phyloP scores from a whole-genome alignment of 2,329 filamentous ascomycete genomes.

The Aspergillus sp. region DNA sequence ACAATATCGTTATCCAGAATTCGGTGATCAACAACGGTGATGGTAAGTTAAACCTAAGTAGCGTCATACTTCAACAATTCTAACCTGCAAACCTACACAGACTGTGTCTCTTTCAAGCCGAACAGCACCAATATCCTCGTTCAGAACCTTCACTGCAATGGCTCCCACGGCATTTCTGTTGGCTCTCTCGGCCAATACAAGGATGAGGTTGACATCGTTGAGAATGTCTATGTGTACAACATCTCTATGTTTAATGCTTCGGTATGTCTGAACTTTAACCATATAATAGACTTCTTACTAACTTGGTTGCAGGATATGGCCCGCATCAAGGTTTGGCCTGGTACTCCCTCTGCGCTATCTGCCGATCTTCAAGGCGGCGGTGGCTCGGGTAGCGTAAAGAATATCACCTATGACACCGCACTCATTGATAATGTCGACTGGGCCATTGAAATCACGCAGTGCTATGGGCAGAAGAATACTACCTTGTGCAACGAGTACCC shows the following conservation, averaged over 20 bases:
- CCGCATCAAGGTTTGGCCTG: slow-evolving; percentile 74
- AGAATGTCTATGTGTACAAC: slow-evolving; percentile 68
- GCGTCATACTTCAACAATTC: neutral
- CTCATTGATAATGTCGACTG: slow-evolving; percentile 64
- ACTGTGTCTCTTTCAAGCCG: slow-evolving; percentile 74
- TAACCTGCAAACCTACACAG: slow-evolving; percentile 32
- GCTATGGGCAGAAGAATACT: slow-evolving; percentile 63
- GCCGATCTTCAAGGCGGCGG: slow-evolving; percentile 67
- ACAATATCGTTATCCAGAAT: slow-evolving; percentile 66
- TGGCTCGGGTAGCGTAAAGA: slow-evolving; percentile 62
- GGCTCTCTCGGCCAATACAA: slow-evolving; percentile 70
- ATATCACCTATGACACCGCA: slow-evolving; percentile 68
- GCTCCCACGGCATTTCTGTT: slow-evolving; percentile 72
- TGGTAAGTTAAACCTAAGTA: slow-evolving; percentile 35
- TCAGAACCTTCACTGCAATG: slow-evolving; percentile 67
- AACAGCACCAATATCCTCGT: slow-evolving; percentile 70
- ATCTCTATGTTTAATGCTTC: slow-evolving; percentile 59
- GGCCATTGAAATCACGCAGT: slow-evolving; percentile 66
- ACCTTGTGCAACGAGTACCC: slow-evolving; percentile 63
- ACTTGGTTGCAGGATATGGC: slow-evolving; percentile 56
- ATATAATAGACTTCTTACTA: slow-evolving; percentile 26
- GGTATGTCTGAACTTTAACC: slow-evolving; percentile 34
- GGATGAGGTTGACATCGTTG: slow-evolving; percentile 65
- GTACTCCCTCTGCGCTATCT: slow-evolving; percentile 55
- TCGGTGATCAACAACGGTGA: slow-evolving; percentile 66